A percentile compares a stretch with the other conserved stretches of the same genome.
Evolutionary conservation across 176 grass and related monocot species (phyloP).

Genomic region (Oryza brachyantha): DNA sequence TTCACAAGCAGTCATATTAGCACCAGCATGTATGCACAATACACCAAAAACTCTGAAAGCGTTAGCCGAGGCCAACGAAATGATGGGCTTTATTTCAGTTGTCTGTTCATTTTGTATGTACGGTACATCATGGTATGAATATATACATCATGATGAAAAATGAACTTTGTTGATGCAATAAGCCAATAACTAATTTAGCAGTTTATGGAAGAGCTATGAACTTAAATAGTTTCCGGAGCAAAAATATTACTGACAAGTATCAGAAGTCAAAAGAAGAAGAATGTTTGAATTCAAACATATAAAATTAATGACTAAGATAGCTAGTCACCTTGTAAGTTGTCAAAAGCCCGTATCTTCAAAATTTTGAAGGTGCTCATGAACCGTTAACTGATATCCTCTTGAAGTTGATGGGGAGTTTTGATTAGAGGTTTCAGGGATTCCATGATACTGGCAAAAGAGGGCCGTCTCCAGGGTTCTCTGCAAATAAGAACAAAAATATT

Average conservation of each 20-base stretch:
- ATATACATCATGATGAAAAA: constrained; percentile 1
- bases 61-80: neutral
- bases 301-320: neutral
- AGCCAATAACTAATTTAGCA: neutral
- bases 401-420: constrained; percentile 38
- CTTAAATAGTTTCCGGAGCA: neutral
- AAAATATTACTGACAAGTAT: neutral
- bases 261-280: neutral
- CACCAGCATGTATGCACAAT: neutral
- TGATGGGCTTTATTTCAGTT: neutral
- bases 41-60: neutral
- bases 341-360: neutral
- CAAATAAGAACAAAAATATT: constrained; percentile 1
- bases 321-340: neutral
- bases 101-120: constrained; percentile 10
- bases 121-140: constrained; percentile 7
- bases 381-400: constrained; percentile 31
- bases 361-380: neutral
- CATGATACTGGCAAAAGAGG: constrained; percentile 78
- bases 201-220: constrained; percentile 4
- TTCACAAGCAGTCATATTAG: neutral
- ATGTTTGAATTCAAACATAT: neutral
- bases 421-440: constrained; percentile 64
- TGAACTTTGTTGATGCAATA: neutral
- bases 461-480: constrained; percentile 76